These are phyloP conservation scores for Misopates orontium DNA, from an alignment of 257 asterid genomes.

Conservation along the genomic window DNA sequence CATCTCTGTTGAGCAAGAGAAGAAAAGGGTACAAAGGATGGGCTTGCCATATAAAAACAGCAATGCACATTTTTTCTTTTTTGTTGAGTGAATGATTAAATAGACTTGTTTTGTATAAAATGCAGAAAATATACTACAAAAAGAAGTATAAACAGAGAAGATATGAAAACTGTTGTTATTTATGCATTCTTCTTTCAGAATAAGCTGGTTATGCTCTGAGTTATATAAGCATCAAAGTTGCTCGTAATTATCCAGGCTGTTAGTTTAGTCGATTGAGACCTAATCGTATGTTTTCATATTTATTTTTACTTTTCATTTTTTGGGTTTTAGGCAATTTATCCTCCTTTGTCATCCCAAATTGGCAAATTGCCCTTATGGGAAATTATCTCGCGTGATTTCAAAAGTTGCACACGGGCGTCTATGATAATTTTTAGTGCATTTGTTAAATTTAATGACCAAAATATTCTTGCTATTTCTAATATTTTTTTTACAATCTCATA, in stretches of 20 bases:
- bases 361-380: too few relatives aligned
- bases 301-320: too few relatives aligned
- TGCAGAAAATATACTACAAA: neutral
- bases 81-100: neutral
- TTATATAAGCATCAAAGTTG: conserved; percentile 16
- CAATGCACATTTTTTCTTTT: conserved; percentile 53
- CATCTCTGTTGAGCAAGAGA: conserved; percentile 75
- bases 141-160: neutral
- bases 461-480: too few relatives aligned
- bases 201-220: conserved; percentile 4
- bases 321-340: too few relatives aligned
- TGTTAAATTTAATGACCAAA: too few relatives aligned
- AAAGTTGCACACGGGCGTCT: too few relatives aligned
- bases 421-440: too few relatives aligned
- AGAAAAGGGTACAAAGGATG: conserved; percentile 62
- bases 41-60: conserved; percentile 69
- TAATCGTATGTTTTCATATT: neutral
- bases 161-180: neutral
- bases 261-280: conserved; percentile 17
- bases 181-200: conserved; percentile 4
- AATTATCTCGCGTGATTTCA: too few relatives aligned
- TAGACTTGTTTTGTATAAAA: neutral
- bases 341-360: too few relatives aligned
- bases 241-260: conserved; percentile 4
- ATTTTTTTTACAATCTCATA: too few relatives aligned